Evolutionary conservation across 2,329 filamentous ascomycete species (phyloP).

Genomic region (Aureobasidium namibiae): DNA sequence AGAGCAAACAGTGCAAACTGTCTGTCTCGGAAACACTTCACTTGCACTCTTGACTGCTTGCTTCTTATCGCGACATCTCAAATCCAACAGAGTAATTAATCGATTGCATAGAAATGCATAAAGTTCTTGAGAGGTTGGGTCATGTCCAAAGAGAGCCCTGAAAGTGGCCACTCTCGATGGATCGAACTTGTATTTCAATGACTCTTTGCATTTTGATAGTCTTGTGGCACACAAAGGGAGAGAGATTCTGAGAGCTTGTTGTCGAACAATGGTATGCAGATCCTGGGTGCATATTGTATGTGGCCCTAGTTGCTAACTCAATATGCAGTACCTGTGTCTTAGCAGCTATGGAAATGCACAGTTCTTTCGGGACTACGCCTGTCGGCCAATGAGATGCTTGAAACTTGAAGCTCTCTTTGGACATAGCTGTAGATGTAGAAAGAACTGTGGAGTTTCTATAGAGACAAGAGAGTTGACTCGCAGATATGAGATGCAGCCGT

Average conservation of each 20-base stretch:
- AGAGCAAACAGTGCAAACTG: conserved; percentile 10
- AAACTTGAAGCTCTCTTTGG: neutral
- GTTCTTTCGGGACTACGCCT: neutral
- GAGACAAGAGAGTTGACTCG: neutral
- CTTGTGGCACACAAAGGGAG: too few species aligned
- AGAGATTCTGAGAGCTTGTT: too few species aligned
- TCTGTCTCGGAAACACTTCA: neutral
- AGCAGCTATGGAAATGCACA: neutral
- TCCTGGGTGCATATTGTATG: too few species aligned
- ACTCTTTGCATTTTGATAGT: too few species aligned
- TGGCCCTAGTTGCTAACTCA: too few species aligned
- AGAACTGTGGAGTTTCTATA: neutral
- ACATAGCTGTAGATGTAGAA: neutral
- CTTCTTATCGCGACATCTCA: neutral
- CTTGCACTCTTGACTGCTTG: neutral
- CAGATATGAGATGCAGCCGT: too few species aligned
- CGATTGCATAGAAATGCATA: neutral
- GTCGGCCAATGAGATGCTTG: neutral
- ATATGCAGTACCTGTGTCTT: too few species aligned
- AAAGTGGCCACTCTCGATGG: too few species aligned
- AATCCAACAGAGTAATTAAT: neutral
- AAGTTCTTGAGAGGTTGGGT: neutral
- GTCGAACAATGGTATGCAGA: too few species aligned
- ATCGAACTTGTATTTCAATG: too few species aligned
- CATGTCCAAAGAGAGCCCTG: too few species aligned